Percentiles rank a stretch among this genome's conserved stretches.
phyloP scores from a whole-genome alignment of 2,329 filamentous ascomycete species.

The Pseudogymnoascus sp. region DNA sequence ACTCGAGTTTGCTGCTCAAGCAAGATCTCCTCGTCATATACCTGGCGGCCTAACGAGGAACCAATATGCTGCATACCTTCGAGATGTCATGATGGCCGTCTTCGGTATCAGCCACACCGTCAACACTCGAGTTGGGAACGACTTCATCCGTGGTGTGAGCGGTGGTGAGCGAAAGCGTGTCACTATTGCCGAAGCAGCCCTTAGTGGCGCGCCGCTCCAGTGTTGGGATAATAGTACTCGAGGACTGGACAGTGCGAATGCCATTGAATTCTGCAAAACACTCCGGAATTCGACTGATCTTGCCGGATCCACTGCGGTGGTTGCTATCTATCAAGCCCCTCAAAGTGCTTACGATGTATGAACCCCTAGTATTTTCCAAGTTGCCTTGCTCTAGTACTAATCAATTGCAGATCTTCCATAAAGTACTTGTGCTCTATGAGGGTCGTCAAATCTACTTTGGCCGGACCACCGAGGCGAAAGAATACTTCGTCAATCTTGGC shows the following conservation, averaged over 20 bases:
- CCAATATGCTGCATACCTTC: constrained; percentile 33
- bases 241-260: constrained; percentile 65
- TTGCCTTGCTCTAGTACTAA: background rate
- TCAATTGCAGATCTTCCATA: constrained; percentile 46
- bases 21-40: constrained; percentile 53
- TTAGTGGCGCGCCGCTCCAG: constrained; percentile 49
- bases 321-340: constrained; percentile 67
- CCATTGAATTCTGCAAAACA: constrained; percentile 61
- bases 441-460: constrained; percentile 70
- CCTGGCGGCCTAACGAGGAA: constrained; percentile 51
- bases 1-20: constrained; percentile 59
- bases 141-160: constrained; percentile 53
- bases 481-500: constrained; percentile 60
- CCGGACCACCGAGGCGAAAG: constrained; percentile 48
- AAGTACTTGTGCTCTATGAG: constrained; percentile 56
- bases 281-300: constrained; percentile 57
- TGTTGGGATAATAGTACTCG: constrained; percentile 71
- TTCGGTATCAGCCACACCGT: constrained; percentile 62
- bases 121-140: constrained; percentile 63
- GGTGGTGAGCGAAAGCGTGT: constrained; percentile 70
- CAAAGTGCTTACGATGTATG: constrained; percentile 52
- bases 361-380: background rate
- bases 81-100: constrained; percentile 42
- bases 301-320: constrained; percentile 48
- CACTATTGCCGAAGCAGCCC: constrained; percentile 68